A percentile compares a stretch with the other conserved stretches of the same genome.
These are phyloP conservation scores for Choiromyces venosus DNA, from an alignment of 495 filamentous ascomycete genomes.

Conservation along the genomic window DNA sequence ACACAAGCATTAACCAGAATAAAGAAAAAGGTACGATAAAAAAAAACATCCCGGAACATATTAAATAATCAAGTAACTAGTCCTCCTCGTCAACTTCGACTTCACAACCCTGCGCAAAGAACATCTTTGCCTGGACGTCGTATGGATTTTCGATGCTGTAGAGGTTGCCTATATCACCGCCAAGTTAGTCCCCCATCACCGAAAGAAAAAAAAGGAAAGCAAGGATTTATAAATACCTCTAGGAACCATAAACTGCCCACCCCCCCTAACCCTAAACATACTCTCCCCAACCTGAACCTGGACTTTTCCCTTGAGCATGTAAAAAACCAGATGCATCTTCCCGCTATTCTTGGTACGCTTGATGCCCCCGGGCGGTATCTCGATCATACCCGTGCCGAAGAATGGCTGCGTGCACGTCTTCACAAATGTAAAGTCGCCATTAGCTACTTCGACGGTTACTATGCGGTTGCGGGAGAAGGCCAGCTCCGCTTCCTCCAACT, in stretches of 20 bases:
- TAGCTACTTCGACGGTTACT: slow-evolving; percentile 65
- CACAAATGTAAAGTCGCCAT: slow-evolving; percentile 72
- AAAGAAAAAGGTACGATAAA: not conserved
- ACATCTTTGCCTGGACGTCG: slow-evolving; percentile 62
- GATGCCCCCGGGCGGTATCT: slow-evolving; percentile 69
- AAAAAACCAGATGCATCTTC: slow-evolving; percentile 94
- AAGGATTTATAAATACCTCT: slow-evolving; percentile 79
- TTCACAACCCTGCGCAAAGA: slow-evolving; percentile 79
- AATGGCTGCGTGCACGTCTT: slow-evolving; percentile 79
- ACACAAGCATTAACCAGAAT: not conserved
- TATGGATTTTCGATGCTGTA: slow-evolving; percentile 76
- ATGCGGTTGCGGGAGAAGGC: slow-evolving; percentile 73
- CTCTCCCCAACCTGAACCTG: slow-evolving; percentile 71
- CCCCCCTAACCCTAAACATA: slow-evolving; percentile 74
- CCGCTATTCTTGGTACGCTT: slow-evolving; percentile 87
- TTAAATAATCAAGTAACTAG: not conserved
- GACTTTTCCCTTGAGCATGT: slow-evolving; percentile 73
- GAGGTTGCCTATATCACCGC: slow-evolving; percentile 59
- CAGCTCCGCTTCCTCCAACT: slow-evolving; percentile 58
- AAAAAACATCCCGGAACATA: not conserved
- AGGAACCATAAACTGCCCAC: slow-evolving; percentile 87
- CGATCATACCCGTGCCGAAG: slow-evolving; percentile 82
- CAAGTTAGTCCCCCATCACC: not conserved
- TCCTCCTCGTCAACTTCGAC: slow-evolving; percentile 16
- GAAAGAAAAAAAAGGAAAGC: slow-evolving; percentile 4